Base-by-base conservation (phyloP, 495 filamentous ascomycete genomes). In the Aspergillus egyptiacus region DNA sequence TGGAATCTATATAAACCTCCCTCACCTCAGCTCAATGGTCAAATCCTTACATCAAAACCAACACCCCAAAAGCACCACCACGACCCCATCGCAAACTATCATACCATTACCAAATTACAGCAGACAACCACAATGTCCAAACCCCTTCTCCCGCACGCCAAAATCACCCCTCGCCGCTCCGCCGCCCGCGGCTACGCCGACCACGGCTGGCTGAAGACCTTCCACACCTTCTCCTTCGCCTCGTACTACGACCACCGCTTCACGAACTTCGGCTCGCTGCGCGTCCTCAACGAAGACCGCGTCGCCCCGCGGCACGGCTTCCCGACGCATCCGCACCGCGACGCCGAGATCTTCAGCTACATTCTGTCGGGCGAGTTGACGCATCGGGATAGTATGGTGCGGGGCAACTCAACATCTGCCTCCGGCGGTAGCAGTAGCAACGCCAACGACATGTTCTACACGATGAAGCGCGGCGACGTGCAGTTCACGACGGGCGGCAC, bases 311-410 rank as follows among this genome's bases (percentile, higher is more conserved):
- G 74, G 38, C 78, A 74, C 18, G 87, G 86, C 19, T 90, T 91
- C 68, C 84, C 84, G 10, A 88, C 85, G 1, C 88, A 94, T 61
- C 80, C 80, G 19, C 87, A 94, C 69, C 77, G 79, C 55, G 82
- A 91, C 60, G 86, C 85, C 55, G 85, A 91, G 65, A 91, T 91
- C 70, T 91, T 87, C 73, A 81, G 76, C 54, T 91, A 91, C 69
- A 83, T 91, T 56, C 71, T 91, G 6, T 78, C 65, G 52, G 87
- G 87, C 49, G 84, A 89, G 62, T 77, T 91, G 35, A 89, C 86
- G 24, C 87, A 94, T 69, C 81, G 84, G 13, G 87, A 94, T 61
- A 81, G 73, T 37, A 86, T 89, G 78, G 68, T 82, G n/a, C n/a
- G n/a, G n/a, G n/a, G n/a, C n/a, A n/a, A n/a, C n/a, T n/a, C n/a